phyloP scores from a whole-genome alignment of 257 asterid species.

The Rehmannia glutinosa region DNA sequence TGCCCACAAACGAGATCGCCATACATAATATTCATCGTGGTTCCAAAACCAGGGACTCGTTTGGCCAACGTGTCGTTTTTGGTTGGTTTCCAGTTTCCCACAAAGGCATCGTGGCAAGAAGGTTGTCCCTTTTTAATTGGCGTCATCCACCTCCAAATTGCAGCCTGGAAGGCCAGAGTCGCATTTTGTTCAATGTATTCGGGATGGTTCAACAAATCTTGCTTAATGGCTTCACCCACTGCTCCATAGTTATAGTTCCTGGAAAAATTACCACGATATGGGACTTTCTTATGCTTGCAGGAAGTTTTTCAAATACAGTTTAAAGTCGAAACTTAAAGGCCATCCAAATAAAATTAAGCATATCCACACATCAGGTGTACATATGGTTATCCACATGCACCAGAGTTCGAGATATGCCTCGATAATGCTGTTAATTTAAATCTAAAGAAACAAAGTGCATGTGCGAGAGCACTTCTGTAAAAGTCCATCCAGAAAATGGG shows the following conservation, averaged over 20 bases:
- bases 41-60: slow-evolving; percentile 77
- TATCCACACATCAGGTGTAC: too few relatives aligned
- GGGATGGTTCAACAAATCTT: slow-evolving; percentile 81
- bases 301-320: too few relatives aligned
- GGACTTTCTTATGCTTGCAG: neutral
- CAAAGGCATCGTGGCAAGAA: slow-evolving; percentile 71
- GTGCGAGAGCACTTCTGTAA: too few relatives aligned
- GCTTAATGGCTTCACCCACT: slow-evolving; percentile 56
- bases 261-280: neutral
- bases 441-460: too few relatives aligned
- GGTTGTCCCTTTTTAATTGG: slow-evolving; percentile 64
- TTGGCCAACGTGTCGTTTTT: slow-evolving; percentile 76
- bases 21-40: slow-evolving; percentile 79
- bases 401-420: too few relatives aligned
- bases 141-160: slow-evolving; percentile 82
- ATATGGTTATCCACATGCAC: too few relatives aligned
- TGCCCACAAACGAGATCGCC: slow-evolving; percentile 72
- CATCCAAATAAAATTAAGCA: too few relatives aligned
- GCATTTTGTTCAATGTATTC: slow-evolving; percentile 94
- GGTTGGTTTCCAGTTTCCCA: slow-evolving; percentile 85
- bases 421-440: too few relatives aligned
- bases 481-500: too few relatives aligned
- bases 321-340: too few relatives aligned
- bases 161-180: slow-evolving; percentile 87
- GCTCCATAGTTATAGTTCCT: slow-evolving; percentile 85